Base-by-base conservation (phyloP, 192 early-diverging fungal genomes). In the Mortierella antarctica region DNA sequence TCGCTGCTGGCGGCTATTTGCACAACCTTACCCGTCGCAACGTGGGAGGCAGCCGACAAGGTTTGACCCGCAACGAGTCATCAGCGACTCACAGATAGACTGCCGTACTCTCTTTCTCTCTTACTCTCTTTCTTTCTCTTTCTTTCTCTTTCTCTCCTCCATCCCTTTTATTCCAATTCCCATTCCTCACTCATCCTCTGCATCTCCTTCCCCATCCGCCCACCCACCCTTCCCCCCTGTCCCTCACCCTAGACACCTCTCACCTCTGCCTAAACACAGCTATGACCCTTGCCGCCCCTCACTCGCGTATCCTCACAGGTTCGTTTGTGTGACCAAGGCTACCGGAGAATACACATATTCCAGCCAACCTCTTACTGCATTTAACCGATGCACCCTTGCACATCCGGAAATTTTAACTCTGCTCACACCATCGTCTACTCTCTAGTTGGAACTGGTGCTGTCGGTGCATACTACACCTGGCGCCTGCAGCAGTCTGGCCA, bases 381-480 rank as follows among this genome's bases (percentile, higher is more conserved):
- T n/a, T 42, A 15, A 2, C 48, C 18, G 31, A 31, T 31, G 31
- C 1, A 31, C 3, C 31, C 31, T 31, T 31, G 31, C 31, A 31
- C 31, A 3, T 31, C 31, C 31, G 31, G 1, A 31, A 31, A 14
- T 20, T 20, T 62, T 7, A 48, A 0, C 17, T 48, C 1, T 48
- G 31, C 3, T 31, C 31, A 31, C 31, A 31, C 31, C 31, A 31
- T 31, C 31, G 31, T 31, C 39, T 40, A 1, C 7, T 44, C 49
- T 44, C 45, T 57, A 88, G 88, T 93, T n/a, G 92, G 92, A 54
- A 87, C 88, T n/a, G 92, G 92, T 15, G 92, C 92, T 15, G 80
- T 93, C 23, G 92, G 91, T 39, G 86, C 89, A 21, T 75, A 91
- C 57, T 91, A 89, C 70, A 85, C 85, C 15, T 91, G 88, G 88